Base-by-base conservation (phyloP, 352 stramenopile species). In the Phytophthora ramorum region DNA sequence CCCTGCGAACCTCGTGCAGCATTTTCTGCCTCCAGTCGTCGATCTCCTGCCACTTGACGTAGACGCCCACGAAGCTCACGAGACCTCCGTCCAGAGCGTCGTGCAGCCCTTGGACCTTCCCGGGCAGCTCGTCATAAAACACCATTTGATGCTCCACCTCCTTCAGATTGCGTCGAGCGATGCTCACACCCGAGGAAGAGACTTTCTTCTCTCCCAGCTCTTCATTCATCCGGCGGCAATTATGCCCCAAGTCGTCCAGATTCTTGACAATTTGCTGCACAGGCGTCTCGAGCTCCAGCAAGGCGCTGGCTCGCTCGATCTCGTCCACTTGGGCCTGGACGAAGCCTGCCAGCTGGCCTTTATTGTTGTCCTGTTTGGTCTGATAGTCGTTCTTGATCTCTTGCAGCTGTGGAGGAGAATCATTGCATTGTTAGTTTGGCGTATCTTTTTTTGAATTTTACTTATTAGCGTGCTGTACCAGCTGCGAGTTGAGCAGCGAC, bases 1-100 rank as follows among this genome's bases (percentile, higher is more conserved):
- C 14, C 10, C 10, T 13, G 2, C 38, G 26, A 32, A 94, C 87
- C 79, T 96, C 86, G 20, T 85, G 75, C 1, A 96, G 69, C 68
- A 93, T 94, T 32, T 87, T 91, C 53, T 96, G 88, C 4, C 86
- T 71, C 85, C 85, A 94, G 38, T 95, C 88, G 45, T 94, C 88
- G 2, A 92, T 86, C 20, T 75, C 50, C 46, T 91, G 72, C 81
- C 81, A 96, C 43, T 88, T 85, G 2, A 51, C 67, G 69, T 93
- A 96, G 13, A 87, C 77, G 9, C 77, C 67, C 19, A 90, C 54
- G 54, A 93, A 81, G 54, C 85, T 78, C 20, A 79, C 67, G 16
- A 86, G 51, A 1, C 72, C 61, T 26, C 72, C 58, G 16, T 93
- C 83, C 17, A 94, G 69, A 22, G 76, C 70, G 14, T 80, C 50